Evolutionary conservation across 345 rosid species (phyloP), one percentile per base, ranked within the genome.

Genomic region (Eucalyptus marginata): DNA sequence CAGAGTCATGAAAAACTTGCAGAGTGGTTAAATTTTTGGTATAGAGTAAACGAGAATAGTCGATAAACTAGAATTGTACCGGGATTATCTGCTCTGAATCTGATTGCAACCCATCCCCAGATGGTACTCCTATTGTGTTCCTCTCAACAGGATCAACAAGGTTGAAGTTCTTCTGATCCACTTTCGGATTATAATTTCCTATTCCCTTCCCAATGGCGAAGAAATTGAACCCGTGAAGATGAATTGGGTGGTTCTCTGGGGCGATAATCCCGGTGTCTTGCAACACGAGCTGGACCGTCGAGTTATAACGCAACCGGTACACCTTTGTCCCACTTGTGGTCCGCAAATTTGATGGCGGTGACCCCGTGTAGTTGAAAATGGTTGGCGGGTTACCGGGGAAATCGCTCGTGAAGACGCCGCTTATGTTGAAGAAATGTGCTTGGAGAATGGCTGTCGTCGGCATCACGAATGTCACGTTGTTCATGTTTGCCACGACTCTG

Each of bases 1-100:
- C 51, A 7, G 81, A 68, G 90, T 88, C 40, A 27, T 62, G 29
- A 31, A n/a, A 29, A 64, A 36, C 22, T 51, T 59, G 40, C 22
- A 27, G n/a, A 47, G 40, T 20, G 9, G 24, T 43, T 52, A 52
- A 52, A 52, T 52, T 52, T 51, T 3, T 18, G 24, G 56, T 17
- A 50, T 50, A 18, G 56, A 59, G 66, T 25, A 59, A 59, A 59
- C 66, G 66, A 59, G 31, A 59, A 59, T 59, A 59, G 66, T 59
- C 31, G 6, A 12, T 59, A 59, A 27, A 59, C 66, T 14, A 18
- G 40, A 86, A 46, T 17, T n/a, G 52, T 94, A 97, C 99, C 99
- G 64, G 99, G 99, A 90, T 97, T 97, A 92, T 97, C 99, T 1
- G 98, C 98, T 56, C 62, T 24, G 12, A 56, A 56, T 9, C 62